phyloP scores from a whole-genome alignment of 2,329 filamentous ascomycete genomes.

The Macrophomina phaseolina region DNA sequence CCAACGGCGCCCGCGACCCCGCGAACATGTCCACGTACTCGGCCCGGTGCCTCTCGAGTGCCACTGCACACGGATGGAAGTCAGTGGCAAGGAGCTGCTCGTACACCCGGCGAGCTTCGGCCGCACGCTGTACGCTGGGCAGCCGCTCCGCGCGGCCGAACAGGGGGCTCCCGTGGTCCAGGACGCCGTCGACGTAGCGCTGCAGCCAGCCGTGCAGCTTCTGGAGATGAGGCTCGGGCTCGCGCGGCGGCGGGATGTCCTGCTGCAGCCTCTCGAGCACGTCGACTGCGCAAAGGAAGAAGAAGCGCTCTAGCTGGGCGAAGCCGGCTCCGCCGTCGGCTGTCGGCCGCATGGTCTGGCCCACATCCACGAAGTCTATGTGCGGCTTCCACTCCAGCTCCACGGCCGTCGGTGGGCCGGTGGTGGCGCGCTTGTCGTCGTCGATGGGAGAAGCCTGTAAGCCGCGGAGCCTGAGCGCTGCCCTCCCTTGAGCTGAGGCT shows the following conservation, averaged over 20 bases:
- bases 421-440: background rate
- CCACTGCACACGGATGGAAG: no score
- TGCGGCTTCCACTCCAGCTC: constrained; percentile 34
- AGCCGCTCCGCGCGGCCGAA: background rate
- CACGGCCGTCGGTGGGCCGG: constrained; percentile 22
- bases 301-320: background rate
- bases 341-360: constrained; percentile 21
- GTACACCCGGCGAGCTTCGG: background rate
- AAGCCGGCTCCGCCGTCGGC: no score
- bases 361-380: constrained; percentile 27
- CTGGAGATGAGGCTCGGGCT: background rate
- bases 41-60: background rate
- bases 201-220: constrained; percentile 1
- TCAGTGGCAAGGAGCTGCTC: no score
- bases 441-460: background rate
- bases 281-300: constrained; percentile 6
- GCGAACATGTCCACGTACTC: background rate
- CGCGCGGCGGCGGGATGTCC: no score
- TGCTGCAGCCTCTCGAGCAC: background rate
- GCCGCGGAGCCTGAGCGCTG: constrained; percentile 21
- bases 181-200: background rate
- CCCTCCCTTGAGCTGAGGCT: constrained; percentile 30
- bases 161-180: background rate
- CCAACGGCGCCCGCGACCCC: background rate
- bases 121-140: background rate